A percentile compares a stretch with the other conserved stretches of the same genome.
Evolutionary conservation across 2,329 filamentous ascomycete genomes (phyloP).

Genomic region (Annulohypoxylon truncatum): DNA sequence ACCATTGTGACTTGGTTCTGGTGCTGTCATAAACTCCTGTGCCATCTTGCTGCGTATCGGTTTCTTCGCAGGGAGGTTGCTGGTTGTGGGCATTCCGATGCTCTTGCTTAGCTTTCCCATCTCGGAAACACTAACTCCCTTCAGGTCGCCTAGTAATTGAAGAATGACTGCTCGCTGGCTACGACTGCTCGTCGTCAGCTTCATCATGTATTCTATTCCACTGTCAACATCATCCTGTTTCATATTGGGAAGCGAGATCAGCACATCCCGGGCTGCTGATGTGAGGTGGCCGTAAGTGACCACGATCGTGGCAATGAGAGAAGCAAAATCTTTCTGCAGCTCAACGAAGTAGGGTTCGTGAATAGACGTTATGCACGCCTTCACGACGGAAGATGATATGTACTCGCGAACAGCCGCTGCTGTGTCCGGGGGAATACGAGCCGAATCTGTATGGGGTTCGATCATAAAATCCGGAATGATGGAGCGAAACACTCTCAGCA

Average conservation of each 20-base stretch:
- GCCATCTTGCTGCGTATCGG: slow-evolving; percentile 68
- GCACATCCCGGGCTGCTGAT: slow-evolving; percentile 76
- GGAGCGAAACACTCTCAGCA: slow-evolving; percentile 86
- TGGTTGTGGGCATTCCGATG: slow-evolving; percentile 51
- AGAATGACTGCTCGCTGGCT: slow-evolving; percentile 85
- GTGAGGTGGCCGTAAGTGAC: slow-evolving; percentile 78
- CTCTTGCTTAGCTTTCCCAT: slow-evolving; percentile 82
- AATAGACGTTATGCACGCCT: slow-evolving; percentile 88
- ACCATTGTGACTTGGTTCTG: slow-evolving; percentile 50
- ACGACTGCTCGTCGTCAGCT: slow-evolving; percentile 71
- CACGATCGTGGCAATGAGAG: slow-evolving; percentile 87
- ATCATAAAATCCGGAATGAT: slow-evolving; percentile 80
- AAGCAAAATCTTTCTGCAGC: slow-evolving; percentile 89
- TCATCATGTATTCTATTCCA: slow-evolving; percentile 70
- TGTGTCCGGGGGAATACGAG: slow-evolving; percentile 64
- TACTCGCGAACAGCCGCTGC: slow-evolving; percentile 83
- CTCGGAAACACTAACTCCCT: slow-evolving; percentile 92
- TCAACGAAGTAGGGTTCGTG: slow-evolving; percentile 98
- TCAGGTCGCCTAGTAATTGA: slow-evolving; percentile 84
- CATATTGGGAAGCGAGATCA: slow-evolving; percentile 85
- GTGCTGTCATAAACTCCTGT: slow-evolving; percentile 72
- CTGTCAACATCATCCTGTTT: slow-evolving; percentile 73
- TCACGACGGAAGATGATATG: slow-evolving; percentile 87
- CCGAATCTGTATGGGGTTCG: slow-evolving; percentile 50
- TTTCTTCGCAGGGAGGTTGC: slow-evolving; percentile 53